A percentile compares a stretch with the other conserved stretches of the same genome.
phyloP scores from a whole-genome alignment of 2,329 filamentous ascomycete species.

The Paradendryphiella salina region DNA sequence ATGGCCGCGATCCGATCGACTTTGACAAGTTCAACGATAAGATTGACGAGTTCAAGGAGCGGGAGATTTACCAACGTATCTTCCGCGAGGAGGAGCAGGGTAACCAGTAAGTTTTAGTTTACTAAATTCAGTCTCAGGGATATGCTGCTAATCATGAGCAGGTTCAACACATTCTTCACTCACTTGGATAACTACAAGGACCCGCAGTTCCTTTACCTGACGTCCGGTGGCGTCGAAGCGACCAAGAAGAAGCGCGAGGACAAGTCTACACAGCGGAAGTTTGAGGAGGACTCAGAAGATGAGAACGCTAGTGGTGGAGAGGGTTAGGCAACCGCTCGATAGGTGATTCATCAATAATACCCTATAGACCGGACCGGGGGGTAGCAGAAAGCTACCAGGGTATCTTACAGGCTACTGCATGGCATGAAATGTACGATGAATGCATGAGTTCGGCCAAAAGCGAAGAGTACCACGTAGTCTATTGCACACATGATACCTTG shows the following conservation, averaged over 20 bases:
- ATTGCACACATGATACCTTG: no score
- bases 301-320: slow-evolving; percentile 44
- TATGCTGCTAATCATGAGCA: slow-evolving; percentile 22
- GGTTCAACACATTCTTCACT: slow-evolving; percentile 55
- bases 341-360: no score
- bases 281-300: slow-evolving; percentile 42
- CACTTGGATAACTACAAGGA: slow-evolving; percentile 57
- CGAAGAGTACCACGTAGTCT: no score
- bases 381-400: no score
- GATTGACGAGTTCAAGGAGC: slow-evolving; percentile 86
- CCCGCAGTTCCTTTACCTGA: slow-evolving; percentile 55
- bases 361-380: no score
- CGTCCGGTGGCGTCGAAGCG: slow-evolving; percentile 53
- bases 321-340: slow-evolving; percentile 15
- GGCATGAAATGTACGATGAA: no score
- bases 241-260: slow-evolving; percentile 42
- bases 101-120: slow-evolving; percentile 68
- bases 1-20: slow-evolving; percentile 70
- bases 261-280: slow-evolving; percentile 33
- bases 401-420: no score
- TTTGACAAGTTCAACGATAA: slow-evolving; percentile 77
- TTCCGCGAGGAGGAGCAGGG: slow-evolving; percentile 87
- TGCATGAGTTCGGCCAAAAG: no score
- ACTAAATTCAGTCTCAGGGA: no score
- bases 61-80: slow-evolving; percentile 88